phyloP scores from a whole-genome alignment of 805 yeast genomes.

The Barnettozyma californica region DNA sequence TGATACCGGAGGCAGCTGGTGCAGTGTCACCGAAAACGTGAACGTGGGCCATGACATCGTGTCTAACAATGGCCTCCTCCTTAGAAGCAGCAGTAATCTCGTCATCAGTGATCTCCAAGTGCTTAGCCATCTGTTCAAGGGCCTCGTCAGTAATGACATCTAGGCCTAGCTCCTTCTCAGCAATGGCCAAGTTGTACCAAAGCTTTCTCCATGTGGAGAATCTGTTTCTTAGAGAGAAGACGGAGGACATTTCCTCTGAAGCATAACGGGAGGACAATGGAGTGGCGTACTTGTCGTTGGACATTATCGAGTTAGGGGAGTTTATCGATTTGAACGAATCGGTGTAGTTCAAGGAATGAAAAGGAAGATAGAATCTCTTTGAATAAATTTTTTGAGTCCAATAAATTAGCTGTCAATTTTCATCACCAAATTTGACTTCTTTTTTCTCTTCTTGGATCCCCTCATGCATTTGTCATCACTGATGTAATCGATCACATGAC shows the following conservation, averaged over 20 bases:
- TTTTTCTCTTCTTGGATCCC: background rate
- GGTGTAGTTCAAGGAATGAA: background rate
- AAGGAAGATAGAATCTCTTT: background rate
- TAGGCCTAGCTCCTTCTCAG: conserved; percentile 89
- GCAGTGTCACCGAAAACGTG: conserved; percentile 90
- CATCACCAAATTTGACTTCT: background rate
- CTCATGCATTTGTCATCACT: background rate
- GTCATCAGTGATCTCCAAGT: conserved; percentile 83
- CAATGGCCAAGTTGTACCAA: conserved; percentile 93
- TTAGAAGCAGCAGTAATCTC: conserved; percentile 84
- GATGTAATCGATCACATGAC: background rate
- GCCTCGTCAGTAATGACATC: conserved; percentile 86
- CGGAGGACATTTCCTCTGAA: conserved; percentile 90
- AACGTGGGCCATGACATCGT: conserved; percentile 99
- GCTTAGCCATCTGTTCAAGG: conserved; percentile 72
- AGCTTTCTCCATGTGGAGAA: conserved; percentile 98
- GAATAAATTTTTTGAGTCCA: background rate
- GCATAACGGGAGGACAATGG: conserved; percentile 97
- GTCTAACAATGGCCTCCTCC: conserved; percentile 97
- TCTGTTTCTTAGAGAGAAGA: conserved; percentile 89
- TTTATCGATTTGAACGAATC: background rate
- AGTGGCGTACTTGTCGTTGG: conserved; percentile 74
- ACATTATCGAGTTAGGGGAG: conserved; percentile 11
- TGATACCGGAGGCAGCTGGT: conserved; percentile 96
- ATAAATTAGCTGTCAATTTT: background rate